Base-by-base conservation (phyloP, 495 filamentous ascomycete genomes). In the Chaetomium fimeti region DNA sequence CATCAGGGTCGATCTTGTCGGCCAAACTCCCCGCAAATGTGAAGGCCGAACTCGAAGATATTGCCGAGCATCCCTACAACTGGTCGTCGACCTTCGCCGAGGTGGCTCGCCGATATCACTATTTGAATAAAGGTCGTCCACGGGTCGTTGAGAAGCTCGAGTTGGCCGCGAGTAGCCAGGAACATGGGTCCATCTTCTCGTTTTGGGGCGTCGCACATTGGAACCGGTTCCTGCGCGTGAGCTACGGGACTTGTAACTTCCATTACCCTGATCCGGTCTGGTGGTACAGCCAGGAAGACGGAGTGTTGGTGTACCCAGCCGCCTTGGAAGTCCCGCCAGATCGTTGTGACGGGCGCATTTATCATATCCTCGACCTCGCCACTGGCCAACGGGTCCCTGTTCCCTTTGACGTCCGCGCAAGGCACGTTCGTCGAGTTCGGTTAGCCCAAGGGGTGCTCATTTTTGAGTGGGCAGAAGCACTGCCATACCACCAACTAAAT, bases 381-480 rank as follows among this genome's bases (percentile, higher is more conserved):
- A 81, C 76, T 20, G 74, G 81, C 20, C 65, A 71, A 9, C 71
- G 76, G 24, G 72, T 78, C 16, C 70, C 76, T 28, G 80, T 89
- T 6, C 84, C 86, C 1, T 87, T 89, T 57, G 77, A 83, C 48
- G 73, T 79, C 6, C 68, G 72, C 15, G 79, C 77, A 5, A 89
- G 81, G 63, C 80, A 84, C 25, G 74, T 89, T 7, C 80, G 88
- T 11, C 81, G 87, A 48, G 68, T 88, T 6, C 79, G 87, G 1
- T 72, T 90, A 28, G 79, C 83, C 36, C 76, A 82, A 38, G 77
- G 78, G 3, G 74, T 88, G 20, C 73, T 90, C 3, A 69, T 89
- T 13, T 70, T 89, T 27, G 88, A 90, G 67, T 90, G 88, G 88
- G 86, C 85, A 57, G 85, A 89, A 68, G 72, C 72, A 1, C 75